phyloP scores from a whole-genome alignment of 352 stramenopile species.

The Blastocystis sp. region DNA sequence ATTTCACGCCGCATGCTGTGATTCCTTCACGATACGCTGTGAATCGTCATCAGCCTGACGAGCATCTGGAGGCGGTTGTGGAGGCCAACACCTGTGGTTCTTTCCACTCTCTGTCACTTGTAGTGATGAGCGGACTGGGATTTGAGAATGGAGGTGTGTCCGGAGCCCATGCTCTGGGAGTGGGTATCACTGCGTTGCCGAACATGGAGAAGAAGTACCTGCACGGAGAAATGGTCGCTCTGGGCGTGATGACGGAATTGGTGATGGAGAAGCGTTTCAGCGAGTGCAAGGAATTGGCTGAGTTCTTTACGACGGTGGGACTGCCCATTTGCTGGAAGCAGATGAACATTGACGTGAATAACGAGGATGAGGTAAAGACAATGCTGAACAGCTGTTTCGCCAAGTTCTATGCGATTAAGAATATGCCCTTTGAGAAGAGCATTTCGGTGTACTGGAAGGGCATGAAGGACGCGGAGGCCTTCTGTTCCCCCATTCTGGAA shows the following conservation, averaged over 20 bases:
- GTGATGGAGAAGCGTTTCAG: slow-evolving; percentile 49
- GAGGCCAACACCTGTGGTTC: slow-evolving; percentile 60
- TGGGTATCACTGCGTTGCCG: slow-evolving; percentile 56
- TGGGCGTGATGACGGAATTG: slow-evolving; percentile 68
- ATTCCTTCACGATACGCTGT: slow-evolving; percentile 56
- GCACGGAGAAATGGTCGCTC: slow-evolving; percentile 68
- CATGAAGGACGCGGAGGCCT: slow-evolving; percentile 44
- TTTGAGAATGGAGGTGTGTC: slow-evolving; percentile 69
- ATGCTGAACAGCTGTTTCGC: slow-evolving; percentile 67
- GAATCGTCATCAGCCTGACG: slow-evolving; percentile 32
- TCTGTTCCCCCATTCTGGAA: slow-evolving; percentile 53
- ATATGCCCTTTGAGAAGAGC: slow-evolving; percentile 56
- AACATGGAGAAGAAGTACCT: slow-evolving; percentile 69
- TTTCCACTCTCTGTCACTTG: neutral
- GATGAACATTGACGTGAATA: slow-evolving; percentile 33
- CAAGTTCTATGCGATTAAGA: slow-evolving; percentile 69
- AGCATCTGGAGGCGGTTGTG: slow-evolving; percentile 56
- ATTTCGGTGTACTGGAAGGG: slow-evolving; percentile 59
- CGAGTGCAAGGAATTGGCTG: slow-evolving; percentile 62
- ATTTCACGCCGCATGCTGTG: neutral
- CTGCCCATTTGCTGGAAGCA: slow-evolving; percentile 68
- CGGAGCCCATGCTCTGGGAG: slow-evolving; percentile 62
- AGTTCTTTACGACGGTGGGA: slow-evolving; percentile 62
- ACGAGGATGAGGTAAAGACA: slow-evolving; percentile 24
- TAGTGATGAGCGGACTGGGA: slow-evolving; percentile 63